Evolutionary conservation across 495 filamentous ascomycete genomes (phyloP).

Genomic region (Durotheca rogersii): DNA sequence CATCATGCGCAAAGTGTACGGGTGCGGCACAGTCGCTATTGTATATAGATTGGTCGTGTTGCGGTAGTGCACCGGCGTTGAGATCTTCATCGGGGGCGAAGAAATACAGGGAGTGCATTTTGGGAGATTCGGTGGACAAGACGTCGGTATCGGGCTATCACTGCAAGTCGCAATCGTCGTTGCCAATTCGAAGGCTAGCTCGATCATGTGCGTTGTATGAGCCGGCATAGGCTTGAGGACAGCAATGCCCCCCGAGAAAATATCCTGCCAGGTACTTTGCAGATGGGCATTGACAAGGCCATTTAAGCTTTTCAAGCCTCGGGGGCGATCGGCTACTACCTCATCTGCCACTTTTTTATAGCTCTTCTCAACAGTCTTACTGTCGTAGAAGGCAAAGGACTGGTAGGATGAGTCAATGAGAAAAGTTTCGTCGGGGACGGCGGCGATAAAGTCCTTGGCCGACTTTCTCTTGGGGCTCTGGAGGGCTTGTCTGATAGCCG

Average conservation of each 20-base stretch:
- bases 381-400: constrained; percentile 78
- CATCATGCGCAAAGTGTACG: constrained; percentile 75
- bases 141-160: constrained; percentile 63
- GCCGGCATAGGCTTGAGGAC: constrained; percentile 75
- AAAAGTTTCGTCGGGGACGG: constrained; percentile 60
- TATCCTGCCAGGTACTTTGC: constrained; percentile 79
- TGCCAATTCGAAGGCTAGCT: constrained; percentile 69
- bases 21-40: constrained; percentile 86
- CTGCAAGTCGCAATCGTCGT: constrained; percentile 72
- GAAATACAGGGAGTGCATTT: constrained; percentile 73
- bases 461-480: constrained; percentile 52
- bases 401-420: constrained; percentile 60
- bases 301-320: constrained; percentile 63
- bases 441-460: constrained; percentile 58
- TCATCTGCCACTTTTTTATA: constrained; percentile 69
- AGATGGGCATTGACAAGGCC: constrained; percentile 82
- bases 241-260: constrained; percentile 70
- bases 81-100: constrained; percentile 56
- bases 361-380: constrained; percentile 54
- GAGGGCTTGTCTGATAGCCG: constrained; percentile 65
- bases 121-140: constrained; percentile 82
- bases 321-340: constrained; percentile 51
- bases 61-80: constrained; percentile 57
- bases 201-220: constrained; percentile 69
- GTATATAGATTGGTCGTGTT: constrained; percentile 69